Percentiles rank a stretch among this genome's conserved stretches.
These are phyloP conservation scores for Gonium pectorale DNA, from an alignment of 139 green algal species.

Conservation along the genomic window DNA sequence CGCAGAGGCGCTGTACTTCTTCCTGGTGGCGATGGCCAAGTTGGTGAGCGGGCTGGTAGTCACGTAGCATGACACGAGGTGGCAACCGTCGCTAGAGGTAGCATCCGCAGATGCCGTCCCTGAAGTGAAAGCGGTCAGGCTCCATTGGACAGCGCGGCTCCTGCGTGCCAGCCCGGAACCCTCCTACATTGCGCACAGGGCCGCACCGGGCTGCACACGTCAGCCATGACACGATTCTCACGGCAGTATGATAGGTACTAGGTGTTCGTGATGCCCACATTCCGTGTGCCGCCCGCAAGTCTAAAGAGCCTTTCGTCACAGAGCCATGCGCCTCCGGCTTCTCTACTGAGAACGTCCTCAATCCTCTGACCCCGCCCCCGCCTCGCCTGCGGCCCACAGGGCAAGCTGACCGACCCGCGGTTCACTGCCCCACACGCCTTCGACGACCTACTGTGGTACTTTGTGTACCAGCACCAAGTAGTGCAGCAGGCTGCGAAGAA, in stretches of 20 bases:
- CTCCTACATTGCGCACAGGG: too few relatives aligned
- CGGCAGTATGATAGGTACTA: too few relatives aligned
- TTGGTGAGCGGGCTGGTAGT: constrained; percentile 13
- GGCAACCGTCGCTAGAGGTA: neutral
- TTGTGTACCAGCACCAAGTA: constrained; percentile 55
- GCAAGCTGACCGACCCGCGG: constrained; percentile 31
- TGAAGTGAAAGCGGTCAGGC: too few relatives aligned
- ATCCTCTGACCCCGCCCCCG: neutral
- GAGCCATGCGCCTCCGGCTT: too few relatives aligned
- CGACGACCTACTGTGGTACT: constrained; percentile 66
- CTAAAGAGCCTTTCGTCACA: too few relatives aligned
- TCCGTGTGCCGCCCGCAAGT: neutral
- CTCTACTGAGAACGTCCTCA: too few relatives aligned
- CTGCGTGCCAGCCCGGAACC: too few relatives aligned
- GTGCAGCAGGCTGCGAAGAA: constrained; percentile 36
- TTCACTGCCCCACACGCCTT: constrained; percentile 41
- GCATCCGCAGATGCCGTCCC: neutral
- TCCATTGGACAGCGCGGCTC: too few relatives aligned
- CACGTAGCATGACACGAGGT: neutral
- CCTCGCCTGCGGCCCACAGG: neutral
- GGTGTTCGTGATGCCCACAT: too few relatives aligned
- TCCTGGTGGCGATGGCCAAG: constrained; percentile 53
- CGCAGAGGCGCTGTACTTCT: constrained; percentile 63
- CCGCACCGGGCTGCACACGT: too few relatives aligned
- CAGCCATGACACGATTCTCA: too few relatives aligned